A percentile compares a stretch with the other conserved stretches of the same genome.
Conservation (phyloP, 805 yeast species). For the Sugiyamaella chiloensis region DNA sequence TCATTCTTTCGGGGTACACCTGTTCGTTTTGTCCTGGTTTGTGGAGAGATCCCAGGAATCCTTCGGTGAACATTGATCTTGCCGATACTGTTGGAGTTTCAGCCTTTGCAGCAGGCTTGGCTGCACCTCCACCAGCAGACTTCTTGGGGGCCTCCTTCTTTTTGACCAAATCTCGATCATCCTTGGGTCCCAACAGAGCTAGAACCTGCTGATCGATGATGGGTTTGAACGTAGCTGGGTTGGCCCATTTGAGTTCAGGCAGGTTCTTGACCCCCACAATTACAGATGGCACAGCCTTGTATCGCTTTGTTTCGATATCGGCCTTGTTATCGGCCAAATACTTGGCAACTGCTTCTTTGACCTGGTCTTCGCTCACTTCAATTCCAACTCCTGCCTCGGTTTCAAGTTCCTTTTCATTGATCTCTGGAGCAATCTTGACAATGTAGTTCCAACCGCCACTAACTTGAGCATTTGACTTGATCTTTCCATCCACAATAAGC, state of each 20-base stretch:
- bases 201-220: slow-evolving; percentile 75
- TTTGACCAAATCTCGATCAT: slow-evolving; percentile 83
- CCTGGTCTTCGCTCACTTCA: slow-evolving; percentile 63
- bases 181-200: slow-evolving; percentile 84
- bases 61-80: slow-evolving; percentile 88
- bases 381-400: slow-evolving; percentile 74
- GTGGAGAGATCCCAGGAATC: slow-evolving; percentile 92
- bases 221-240: slow-evolving; percentile 83
- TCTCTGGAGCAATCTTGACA: slow-evolving; percentile 46
- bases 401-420: slow-evolving; percentile 52
- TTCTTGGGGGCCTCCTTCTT: slow-evolving; percentile 45
- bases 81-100: slow-evolving; percentile 20
- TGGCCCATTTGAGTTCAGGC: slow-evolving; percentile 86
- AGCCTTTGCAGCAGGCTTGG: slow-evolving; percentile 17
- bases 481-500: slow-evolving; percentile 61
- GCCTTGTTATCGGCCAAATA: slow-evolving; percentile 60
- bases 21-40: slow-evolving; percentile 95
- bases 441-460: slow-evolving; percentile 73
- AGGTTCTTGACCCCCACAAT: slow-evolving; percentile 73
- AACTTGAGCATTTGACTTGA: slow-evolving; percentile 70
- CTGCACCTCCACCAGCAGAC: slow-evolving; percentile 14
- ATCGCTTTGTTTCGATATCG: slow-evolving; percentile 68
- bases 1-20: slow-evolving; percentile 78
- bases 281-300: slow-evolving; percentile 70
- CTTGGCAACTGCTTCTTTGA: slow-evolving; percentile 51